A percentile compares a stretch with the other conserved stretches of the same genome.
Evolutionary conservation across 495 filamentous ascomycete species (phyloP).

Genomic region (Penicillium taxi): DNA sequence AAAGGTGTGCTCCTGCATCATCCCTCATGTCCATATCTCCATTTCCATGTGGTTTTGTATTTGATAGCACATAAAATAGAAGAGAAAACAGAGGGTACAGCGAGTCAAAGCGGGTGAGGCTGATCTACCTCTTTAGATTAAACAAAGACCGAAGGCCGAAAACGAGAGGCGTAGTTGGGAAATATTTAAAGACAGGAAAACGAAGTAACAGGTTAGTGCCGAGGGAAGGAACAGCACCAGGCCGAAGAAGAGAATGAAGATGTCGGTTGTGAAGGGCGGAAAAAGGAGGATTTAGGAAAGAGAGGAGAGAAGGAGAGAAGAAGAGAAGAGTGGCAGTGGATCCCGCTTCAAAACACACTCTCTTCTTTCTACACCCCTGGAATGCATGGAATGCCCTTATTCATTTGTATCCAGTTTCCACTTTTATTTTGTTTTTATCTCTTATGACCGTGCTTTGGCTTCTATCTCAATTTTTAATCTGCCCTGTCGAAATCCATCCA

Average conservation of each 20-base stretch:
- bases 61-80: no score
- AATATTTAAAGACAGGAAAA: conserved; percentile 6
- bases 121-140: conserved; percentile 3
- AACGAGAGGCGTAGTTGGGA: background rate
- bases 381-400: no score
- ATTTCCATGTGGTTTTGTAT: no score
- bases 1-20: no score
- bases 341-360: conserved; percentile 11
- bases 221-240: conserved; percentile 18
- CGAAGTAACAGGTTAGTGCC: conserved; percentile 6
- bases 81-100: no score
- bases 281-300: conserved; percentile 11
- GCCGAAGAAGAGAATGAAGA: conserved; percentile 14
- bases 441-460: no score
- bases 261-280: conserved; percentile 2
- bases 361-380: no score
- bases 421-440: no score
- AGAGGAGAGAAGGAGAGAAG: conserved; percentile 11
- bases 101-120: background rate
- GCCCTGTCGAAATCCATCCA: no score
- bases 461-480: no score
- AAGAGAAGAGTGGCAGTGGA: conserved; percentile 15
- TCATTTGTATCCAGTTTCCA: no score
- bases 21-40: no score
- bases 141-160: conserved; percentile 1